Conservation (phyloP, 1,139 yeast species). For the Candida anutae region DNA sequence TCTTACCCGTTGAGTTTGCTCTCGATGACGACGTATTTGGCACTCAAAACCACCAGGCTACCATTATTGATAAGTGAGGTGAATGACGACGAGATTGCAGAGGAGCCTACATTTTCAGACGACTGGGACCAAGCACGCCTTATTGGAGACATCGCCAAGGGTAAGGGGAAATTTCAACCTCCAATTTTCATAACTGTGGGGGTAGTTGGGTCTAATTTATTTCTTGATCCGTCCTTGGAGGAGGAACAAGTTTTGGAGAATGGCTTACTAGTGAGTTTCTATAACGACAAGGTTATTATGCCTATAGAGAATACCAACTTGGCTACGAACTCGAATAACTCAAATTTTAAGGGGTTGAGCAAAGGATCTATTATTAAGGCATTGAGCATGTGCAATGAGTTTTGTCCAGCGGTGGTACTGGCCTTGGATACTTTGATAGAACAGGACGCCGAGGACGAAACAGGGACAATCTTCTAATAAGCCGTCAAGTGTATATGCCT, state of each 20-base stretch:
- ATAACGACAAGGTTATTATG: constrained; percentile 52
- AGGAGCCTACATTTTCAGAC: constrained; percentile 86
- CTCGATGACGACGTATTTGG: constrained; percentile 73
- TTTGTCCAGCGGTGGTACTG: constrained; percentile 26
- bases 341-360: constrained; percentile 34
- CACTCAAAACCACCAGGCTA: constrained; percentile 67
- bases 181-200: constrained; percentile 76
- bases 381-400: constrained; percentile 24
- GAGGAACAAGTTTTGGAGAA: constrained; percentile 86
- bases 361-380: constrained; percentile 19
- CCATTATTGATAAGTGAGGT: constrained; percentile 65
- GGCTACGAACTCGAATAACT: constrained; percentile 30
- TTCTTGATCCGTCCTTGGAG: constrained; percentile 76
- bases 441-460: constrained; percentile 28
- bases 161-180: constrained; percentile 41
- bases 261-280: constrained; percentile 68
- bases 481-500: not conserved
- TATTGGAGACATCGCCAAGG: constrained; percentile 28
- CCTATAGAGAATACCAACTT: constrained; percentile 56
- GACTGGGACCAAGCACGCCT: constrained; percentile 62
- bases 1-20: constrained; percentile 71
- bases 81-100: constrained; percentile 58
- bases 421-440: constrained; percentile 35
- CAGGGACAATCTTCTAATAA: constrained; percentile 5
- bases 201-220: constrained; percentile 55